Evolutionary conservation across 345 rosid species (phyloP).

Genomic region (Theobroma cacao): DNA sequence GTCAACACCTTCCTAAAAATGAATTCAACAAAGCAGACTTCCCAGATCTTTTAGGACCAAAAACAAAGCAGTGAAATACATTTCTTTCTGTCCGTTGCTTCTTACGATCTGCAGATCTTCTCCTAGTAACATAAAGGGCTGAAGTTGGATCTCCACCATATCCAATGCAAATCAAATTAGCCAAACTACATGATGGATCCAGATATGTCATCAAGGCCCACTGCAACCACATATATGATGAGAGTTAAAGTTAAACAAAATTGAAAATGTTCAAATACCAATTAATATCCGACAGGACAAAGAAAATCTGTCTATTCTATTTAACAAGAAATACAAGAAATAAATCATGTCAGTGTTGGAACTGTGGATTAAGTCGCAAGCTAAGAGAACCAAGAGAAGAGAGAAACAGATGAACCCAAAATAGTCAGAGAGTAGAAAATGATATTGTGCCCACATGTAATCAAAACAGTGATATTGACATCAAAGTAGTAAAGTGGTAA

Average conservation of each 20-base stretch:
- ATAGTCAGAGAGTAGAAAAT: neutral
- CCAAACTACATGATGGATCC: conserved; percentile 61
- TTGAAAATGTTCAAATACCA: conserved; percentile 18
- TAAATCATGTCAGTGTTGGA: neutral
- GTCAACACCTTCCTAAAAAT: conserved; percentile 61
- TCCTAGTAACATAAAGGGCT: conserved; percentile 55
- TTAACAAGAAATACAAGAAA: neutral
- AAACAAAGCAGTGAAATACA: conserved; percentile 66
- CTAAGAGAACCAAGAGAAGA: neutral
- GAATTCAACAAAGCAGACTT: conserved; percentile 67
- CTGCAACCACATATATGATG: conserved; percentile 41
- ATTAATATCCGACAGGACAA: conserved; percentile 7
- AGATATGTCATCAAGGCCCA: conserved; percentile 76
- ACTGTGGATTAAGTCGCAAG: neutral
- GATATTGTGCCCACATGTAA: neutral
- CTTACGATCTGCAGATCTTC: conserved; percentile 68
- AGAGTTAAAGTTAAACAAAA: conserved; percentile 15
- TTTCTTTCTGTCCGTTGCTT: conserved; percentile 68
- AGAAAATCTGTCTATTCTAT: neutral
- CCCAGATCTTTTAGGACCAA: conserved; percentile 78
- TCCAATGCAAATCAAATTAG: conserved; percentile 68
- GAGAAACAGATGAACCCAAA: neutral
- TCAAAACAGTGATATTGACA: neutral
- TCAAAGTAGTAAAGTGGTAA: neutral
- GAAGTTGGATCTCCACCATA: conserved; percentile 66